Percentiles rank a stretch among this genome's conserved stretches.
Evolutionary conservation across 805 yeast genomes (phyloP).

Genomic region (Schizosaccharomyces cryophilus): DNA sequence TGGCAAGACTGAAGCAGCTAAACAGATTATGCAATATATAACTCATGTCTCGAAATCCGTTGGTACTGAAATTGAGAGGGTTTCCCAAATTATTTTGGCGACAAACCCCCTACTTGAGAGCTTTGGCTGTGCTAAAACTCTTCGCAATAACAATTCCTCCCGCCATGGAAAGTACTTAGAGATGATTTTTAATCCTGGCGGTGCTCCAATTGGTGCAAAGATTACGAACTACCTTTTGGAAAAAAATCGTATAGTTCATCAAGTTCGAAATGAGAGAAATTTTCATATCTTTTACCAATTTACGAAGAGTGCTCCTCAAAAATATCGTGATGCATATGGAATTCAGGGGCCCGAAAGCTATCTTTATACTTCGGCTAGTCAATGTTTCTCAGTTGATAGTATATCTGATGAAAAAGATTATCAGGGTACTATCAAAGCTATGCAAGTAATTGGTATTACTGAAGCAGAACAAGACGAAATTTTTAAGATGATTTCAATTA

Average conservation of each 20-base stretch:
- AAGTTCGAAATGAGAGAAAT: conserved; percentile 74
- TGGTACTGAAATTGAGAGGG: conserved; percentile 50
- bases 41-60: conserved; percentile 35
- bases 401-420: conserved; percentile 66
- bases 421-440: conserved; percentile 58
- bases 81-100: conserved; percentile 93
- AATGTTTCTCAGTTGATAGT: conserved; percentile 66
- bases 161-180: conserved; percentile 87
- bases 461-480: conserved; percentile 75
- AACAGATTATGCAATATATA: conserved; percentile 74
- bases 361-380: conserved; percentile 63
- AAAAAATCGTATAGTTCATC: conserved; percentile 92
- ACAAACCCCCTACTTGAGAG: conserved; percentile 82
- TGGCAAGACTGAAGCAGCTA: conserved; percentile 93
- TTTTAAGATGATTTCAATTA: conserved; percentile 58
- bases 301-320: conserved; percentile 70
- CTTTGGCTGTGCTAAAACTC: conserved; percentile 81
- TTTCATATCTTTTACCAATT: conserved; percentile 93
- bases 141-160: conserved; percentile 70
- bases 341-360: conserved; percentile 87
- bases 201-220: conserved; percentile 84
- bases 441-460: conserved; percentile 63
- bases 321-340: conserved; percentile 63
- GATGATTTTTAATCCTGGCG: conserved; percentile 56
- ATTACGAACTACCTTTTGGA: conserved; percentile 86